Base-by-base conservation (phyloP, 305 asterid species). In the Rubia peregrina region DNA sequence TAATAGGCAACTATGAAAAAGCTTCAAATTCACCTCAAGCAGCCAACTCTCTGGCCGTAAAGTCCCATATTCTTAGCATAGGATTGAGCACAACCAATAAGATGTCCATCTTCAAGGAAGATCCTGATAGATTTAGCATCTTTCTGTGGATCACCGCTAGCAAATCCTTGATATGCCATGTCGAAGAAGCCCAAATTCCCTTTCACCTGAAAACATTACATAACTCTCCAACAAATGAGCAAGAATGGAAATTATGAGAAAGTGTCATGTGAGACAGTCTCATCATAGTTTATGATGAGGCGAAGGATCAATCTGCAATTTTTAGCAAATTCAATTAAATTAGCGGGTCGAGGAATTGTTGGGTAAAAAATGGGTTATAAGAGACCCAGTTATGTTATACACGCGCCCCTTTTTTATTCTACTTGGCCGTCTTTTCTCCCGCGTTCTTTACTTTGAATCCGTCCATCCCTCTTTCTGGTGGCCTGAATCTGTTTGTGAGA, bases 131-230 rank as follows among this genome's bases (percentile, higher is more conserved):
- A 86, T 69, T 78, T 88, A 24, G 98, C 98, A 85, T 94, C 99
- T 71, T 86, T 89, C 85, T 91, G 98, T 26, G 97, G 95, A 87
- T 90, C 89, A 73, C 98, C 99, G 48, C 96, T 94, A 6, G 99
- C 98, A 86, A 94, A 94, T 65, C 99, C 99, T 91, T 94, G 99
- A 84, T 94, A 94, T 67, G 99, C 99, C 99, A 94, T 94, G 80
- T 94, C 99, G 73, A 94, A 94, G 72, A 91, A 84, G 74, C 98
- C 93, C 74, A 85, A 87, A 78, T 94, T 98, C 42, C 95, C 96
- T 81, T 89, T 91, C 67, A 81, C 90, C 99, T 94, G 87, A 78
- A 75, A 73, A 66, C 73, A 55, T 63, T 36, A 70, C 64, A 44
- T 68, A 19, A 72, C 57, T 59, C 44, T 36, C 53, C 64, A 61